Evolutionary conservation across 2,329 filamentous ascomycete species (phyloP), one percentile per base, ranked within the genome.

Genomic region (Paramyrothecium sp.): DNA sequence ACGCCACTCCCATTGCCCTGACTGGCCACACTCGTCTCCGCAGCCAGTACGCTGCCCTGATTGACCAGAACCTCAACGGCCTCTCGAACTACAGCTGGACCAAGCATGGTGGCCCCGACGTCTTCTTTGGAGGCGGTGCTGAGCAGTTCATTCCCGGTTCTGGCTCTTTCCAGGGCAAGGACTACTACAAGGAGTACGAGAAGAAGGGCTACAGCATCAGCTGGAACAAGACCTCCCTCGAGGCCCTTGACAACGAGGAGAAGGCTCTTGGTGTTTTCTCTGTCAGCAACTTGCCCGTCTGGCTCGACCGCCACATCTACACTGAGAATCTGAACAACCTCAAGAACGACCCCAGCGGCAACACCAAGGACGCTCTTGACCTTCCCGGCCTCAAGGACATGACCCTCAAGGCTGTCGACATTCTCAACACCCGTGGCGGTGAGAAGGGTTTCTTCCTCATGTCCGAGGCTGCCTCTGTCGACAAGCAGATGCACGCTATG

Each of bases 401-500:
- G 91, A 93, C 91, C 0, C 79, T 93, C 65, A 96, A 96, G 78
- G 91, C 91, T 22, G 83, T 95, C 53, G 90, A 94, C 58, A 86
- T 94, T 54, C 83, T 95, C n/a, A 76, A 89, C 71, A 80, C 80
- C 44, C 81, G 85, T 58, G 85, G 87, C 26, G 82, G 82, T 34
- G 81, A 89, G 57, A 82, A 90, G 58, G 91, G 91, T 7, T 96
- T 89, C 83, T 92, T 95, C 81, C 81, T 96, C 68, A 95, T 96
- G 91, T 87, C 87, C 13, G 91, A 96, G 73, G 91, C 89, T 23
- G 91, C 91, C 17, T 91, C 87, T 2, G 90, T 96, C 64, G 91
- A 95, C 76, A 96, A 96, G 81, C 89, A 91, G 81, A 95, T 96
- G 91, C 91, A 96, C 76, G 72, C 79, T 2, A 83, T 95, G 20